These are phyloP conservation scores for Yamadazyma tumulicola DNA, from an alignment of 805 yeast species.

Conservation along the genomic window DNA sequence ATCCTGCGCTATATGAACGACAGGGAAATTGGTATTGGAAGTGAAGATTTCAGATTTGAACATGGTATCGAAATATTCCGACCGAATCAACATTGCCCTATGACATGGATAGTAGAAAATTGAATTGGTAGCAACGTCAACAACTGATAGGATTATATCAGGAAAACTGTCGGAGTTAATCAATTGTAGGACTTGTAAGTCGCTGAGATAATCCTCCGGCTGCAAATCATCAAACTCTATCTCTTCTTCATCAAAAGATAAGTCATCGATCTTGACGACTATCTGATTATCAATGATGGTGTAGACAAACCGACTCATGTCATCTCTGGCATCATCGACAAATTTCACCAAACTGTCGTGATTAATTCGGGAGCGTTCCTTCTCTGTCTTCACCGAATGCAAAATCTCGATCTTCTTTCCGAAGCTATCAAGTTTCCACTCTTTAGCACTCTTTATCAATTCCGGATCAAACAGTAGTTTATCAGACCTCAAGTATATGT, in stretches of 20 bases:
- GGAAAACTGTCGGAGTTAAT: slow-evolving; percentile 29
- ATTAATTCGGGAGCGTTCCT: slow-evolving; percentile 25
- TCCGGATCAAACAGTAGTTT: slow-evolving; percentile 19
- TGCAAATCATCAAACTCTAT: slow-evolving; percentile 31
- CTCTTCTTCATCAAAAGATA: slow-evolving; percentile 14
- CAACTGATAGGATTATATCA: slow-evolving; percentile 45
- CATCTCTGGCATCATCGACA: slow-evolving; percentile 32
- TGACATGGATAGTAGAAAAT: slow-evolving; percentile 57
- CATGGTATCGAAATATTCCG: slow-evolving; percentile 64
- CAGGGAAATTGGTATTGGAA: slow-evolving; percentile 6
- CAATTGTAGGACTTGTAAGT: slow-evolving; percentile 19
- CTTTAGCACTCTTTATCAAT: slow-evolving; percentile 14
- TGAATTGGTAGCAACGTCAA: slow-evolving; percentile 22
- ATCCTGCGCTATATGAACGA: not conserved
- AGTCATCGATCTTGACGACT: slow-evolving; percentile 1
- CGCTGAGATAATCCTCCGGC: slow-evolving; percentile 14
- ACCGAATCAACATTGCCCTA: slow-evolving; percentile 54
- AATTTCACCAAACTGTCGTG: slow-evolving; percentile 28
- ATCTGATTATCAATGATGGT: slow-evolving; percentile 20
- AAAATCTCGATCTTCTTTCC: slow-evolving; percentile 25
- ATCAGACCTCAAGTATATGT: slow-evolving; percentile 31
- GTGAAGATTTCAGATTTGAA: slow-evolving; percentile 44
- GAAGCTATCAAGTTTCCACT: slow-evolving; percentile 33
- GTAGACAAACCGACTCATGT: slow-evolving; percentile 27
- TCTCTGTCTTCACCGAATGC: slow-evolving; percentile 6